Conservation (phyloP, 2,329 filamentous ascomycete genomes). For the Myrmaecium sp. region DNA sequence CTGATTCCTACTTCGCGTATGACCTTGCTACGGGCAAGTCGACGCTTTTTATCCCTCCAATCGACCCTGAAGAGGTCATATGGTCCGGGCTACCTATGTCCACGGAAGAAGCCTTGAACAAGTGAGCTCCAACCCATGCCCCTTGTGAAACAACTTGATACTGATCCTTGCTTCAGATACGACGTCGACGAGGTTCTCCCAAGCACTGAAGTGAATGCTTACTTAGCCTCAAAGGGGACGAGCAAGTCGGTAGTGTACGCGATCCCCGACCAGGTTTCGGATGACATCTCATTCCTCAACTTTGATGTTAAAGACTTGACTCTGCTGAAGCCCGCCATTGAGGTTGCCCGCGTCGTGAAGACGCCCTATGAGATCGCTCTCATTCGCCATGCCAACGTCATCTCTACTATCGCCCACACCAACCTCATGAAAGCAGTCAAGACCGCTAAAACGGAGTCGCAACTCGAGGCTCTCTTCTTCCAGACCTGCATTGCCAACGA, state of each 20-base stretch:
- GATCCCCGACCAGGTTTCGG: slow-evolving; percentile 62
- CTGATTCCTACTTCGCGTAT: slow-evolving; percentile 69
- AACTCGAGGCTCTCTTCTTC: slow-evolving; percentile 69
- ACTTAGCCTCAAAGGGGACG: slow-evolving; percentile 39
- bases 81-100: slow-evolving; percentile 83
- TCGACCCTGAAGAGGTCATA: slow-evolving; percentile 76
- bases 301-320: slow-evolving; percentile 48
- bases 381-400: slow-evolving; percentile 62
- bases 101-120: slow-evolving; percentile 52
- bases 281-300: slow-evolving; percentile 51
- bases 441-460: slow-evolving; percentile 56
- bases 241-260: slow-evolving; percentile 45
- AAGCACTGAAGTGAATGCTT: slow-evolving; percentile 58
- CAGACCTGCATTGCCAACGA: slow-evolving; percentile 59
- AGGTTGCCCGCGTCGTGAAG: slow-evolving; percentile 67
- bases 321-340: slow-evolving; percentile 47
- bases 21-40: slow-evolving; percentile 56
- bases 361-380: slow-evolving; percentile 70
- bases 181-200: slow-evolving; percentile 53
- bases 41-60: slow-evolving; percentile 79
- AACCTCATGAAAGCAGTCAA: slow-evolving; percentile 48
- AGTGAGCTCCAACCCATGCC: slow-evolving; percentile 45
- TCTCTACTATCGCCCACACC: slow-evolving; percentile 63
- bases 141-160: background rate
- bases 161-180: slow-evolving; percentile 11